These are phyloP conservation scores for Holtermanniella nyarrowii DNA, from an alignment of 768 basidiomycete genomes.

Conservation along the genomic window DNA sequence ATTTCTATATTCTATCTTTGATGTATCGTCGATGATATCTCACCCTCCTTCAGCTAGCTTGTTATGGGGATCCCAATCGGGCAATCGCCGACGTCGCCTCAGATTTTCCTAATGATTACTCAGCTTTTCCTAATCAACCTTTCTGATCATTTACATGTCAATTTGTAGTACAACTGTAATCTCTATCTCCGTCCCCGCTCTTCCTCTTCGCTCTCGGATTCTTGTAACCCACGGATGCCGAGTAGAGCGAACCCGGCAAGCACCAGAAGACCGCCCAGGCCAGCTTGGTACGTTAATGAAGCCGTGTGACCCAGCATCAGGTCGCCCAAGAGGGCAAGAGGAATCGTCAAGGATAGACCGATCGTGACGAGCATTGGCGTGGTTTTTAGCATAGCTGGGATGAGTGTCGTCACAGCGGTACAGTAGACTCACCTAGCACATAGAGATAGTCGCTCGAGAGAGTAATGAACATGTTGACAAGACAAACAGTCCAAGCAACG, in stretches of 20 bases:
- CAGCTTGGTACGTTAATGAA: not conserved
- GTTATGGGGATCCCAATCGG: no score
- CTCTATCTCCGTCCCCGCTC: not conserved
- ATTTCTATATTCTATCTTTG: no score
- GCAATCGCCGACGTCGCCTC: no score
- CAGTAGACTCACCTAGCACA: slow-evolving; percentile 23
- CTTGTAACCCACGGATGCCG: not conserved
- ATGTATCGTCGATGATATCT: no score
- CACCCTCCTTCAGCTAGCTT: no score
- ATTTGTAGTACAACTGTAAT: not conserved
- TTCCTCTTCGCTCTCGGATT: not conserved
- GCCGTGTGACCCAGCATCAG: not conserved
- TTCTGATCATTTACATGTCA: no score
- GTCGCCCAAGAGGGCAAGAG: slow-evolving; percentile 66
- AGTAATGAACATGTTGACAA: slow-evolving; percentile 72
- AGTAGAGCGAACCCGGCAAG: not conserved
- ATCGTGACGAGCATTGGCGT: slow-evolving; percentile 77
- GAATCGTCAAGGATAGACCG: slow-evolving; percentile 87
- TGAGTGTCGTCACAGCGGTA: slow-evolving; percentile 45
- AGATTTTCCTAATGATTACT: no score
- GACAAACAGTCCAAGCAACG: slow-evolving; percentile 46
- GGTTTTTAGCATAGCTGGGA: slow-evolving; percentile 90
- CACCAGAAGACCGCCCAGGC: not conserved
- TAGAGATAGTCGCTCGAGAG: slow-evolving; percentile 63
- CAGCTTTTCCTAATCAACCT: no score